These are phyloP conservation scores for Nicotiana tabacum DNA, from an alignment of 257 asterid genomes.

Conservation along the genomic window DNA sequence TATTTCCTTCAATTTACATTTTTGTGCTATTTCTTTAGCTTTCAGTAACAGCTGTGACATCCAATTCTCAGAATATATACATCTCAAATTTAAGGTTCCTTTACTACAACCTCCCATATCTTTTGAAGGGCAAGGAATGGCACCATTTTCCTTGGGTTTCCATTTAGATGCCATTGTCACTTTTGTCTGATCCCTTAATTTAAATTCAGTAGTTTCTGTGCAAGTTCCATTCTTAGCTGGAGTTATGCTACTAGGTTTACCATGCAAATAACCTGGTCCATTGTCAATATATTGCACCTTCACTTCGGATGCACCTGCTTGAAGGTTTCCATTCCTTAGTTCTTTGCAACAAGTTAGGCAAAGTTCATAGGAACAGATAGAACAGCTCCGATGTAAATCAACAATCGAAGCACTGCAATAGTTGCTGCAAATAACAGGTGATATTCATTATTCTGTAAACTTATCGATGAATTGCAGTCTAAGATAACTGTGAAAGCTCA, in stretches of 20 bases:
- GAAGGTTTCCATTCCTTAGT: slow-evolving; percentile 52
- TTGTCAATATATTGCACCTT: slow-evolving; percentile 18
- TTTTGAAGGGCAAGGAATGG: slow-evolving; percentile 51
- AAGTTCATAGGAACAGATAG: slow-evolving; percentile 61
- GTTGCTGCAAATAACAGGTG: slow-evolving; percentile 47
- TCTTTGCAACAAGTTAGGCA: slow-evolving; percentile 81
- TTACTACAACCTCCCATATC: slow-evolving; percentile 55
- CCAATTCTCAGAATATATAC: slow-evolving; percentile 26
- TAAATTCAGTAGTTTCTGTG: neutral
- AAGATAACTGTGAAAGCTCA: slow-evolving; percentile 19
- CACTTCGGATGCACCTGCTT: slow-evolving; percentile 31
- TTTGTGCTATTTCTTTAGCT: slow-evolving; percentile 36
- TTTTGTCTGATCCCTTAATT: neutral
- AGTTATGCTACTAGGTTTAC: slow-evolving; percentile 4
- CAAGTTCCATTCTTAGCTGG: neutral
- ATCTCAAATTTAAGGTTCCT: slow-evolving; percentile 44
- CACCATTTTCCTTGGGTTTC: slow-evolving; percentile 45
- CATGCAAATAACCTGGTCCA: slow-evolving; percentile 46
- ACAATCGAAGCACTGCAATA: slow-evolving; percentile 64
- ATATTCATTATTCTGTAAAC: slow-evolving; percentile 3
- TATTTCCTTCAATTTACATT: slow-evolving; percentile 13
- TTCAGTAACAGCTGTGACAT: slow-evolving; percentile 41
- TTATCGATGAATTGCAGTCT: neutral
- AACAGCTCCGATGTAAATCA: slow-evolving; percentile 77
- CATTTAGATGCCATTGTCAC: slow-evolving; percentile 23